Percentiles rank a stretch among this genome's conserved stretches.
phyloP scores from a whole-genome alignment of 2,329 filamentous ascomycete genomes.

The Talaromyces sp. region DNA sequence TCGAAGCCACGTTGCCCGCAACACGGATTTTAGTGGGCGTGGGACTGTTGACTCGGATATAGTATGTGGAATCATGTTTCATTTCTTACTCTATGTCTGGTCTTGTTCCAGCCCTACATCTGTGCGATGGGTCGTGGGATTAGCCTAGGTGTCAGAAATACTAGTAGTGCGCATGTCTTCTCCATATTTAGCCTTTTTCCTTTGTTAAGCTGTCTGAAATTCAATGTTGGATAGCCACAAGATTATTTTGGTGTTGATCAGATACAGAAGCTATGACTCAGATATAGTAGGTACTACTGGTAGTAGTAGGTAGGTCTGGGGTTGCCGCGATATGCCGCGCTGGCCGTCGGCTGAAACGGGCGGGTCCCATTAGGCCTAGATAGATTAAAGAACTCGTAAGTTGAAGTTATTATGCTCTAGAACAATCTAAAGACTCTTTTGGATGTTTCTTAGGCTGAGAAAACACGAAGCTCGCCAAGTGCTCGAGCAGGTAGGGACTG shows the following conservation, averaged over 20 bases:
- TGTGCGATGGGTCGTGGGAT: constrained; percentile 6
- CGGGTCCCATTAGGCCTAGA: neutral
- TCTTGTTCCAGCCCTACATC: constrained; percentile 1
- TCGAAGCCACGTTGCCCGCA: constrained; percentile 30
- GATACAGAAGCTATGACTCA: constrained; percentile 3
- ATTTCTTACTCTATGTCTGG: neutral
- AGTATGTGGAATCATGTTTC: neutral
- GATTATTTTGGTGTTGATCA: neutral
- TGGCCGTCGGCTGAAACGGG: constrained; percentile 10
- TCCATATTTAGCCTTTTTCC: neutral
- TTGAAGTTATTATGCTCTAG: neutral
- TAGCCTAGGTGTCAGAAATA: neutral
- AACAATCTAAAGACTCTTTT: neutral
- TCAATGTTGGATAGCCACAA: no score
- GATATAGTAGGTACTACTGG: no score
- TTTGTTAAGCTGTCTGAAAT: neutral
- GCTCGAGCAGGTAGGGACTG: no score
- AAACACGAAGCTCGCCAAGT: neutral
- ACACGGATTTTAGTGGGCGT: constrained; percentile 14
- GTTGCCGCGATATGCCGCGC: constrained; percentile 7
- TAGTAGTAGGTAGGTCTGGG: constrained; percentile 1
- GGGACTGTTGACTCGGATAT: constrained; percentile 4
- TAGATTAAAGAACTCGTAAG: neutral
- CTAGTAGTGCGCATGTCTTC: neutral
- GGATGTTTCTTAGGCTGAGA: neutral